Percentiles rank a stretch among this genome's conserved stretches.
These are phyloP conservation scores for Podaxis sp. DNA, from an alignment of 768 basidiomycete species.

Conservation along the genomic window DNA sequence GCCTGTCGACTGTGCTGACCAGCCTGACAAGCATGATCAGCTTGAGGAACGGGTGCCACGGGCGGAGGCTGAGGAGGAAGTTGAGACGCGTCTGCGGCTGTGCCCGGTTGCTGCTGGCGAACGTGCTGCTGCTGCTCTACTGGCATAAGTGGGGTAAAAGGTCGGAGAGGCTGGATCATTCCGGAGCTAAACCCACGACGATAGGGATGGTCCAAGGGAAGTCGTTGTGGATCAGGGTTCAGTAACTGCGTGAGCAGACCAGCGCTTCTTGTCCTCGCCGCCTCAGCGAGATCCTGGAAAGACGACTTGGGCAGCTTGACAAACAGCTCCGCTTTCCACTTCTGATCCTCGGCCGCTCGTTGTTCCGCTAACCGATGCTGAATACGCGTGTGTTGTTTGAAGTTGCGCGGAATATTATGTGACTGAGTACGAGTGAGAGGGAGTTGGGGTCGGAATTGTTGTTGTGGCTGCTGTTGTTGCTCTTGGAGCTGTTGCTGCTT, in stretches of 20 bases:
- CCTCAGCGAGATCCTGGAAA: constrained; percentile 53
- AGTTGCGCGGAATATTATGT: constrained; percentile 23
- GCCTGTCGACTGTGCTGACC: constrained; percentile 8
- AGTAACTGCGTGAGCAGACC: constrained; percentile 69
- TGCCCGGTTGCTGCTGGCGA: neutral
- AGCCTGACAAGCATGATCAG: neutral
- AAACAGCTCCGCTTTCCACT: constrained; percentile 69
- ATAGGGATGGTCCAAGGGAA: constrained; percentile 62
- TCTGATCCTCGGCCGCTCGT: constrained; percentile 58
- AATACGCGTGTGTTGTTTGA: constrained; percentile 16
- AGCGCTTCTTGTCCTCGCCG: constrained; percentile 35
- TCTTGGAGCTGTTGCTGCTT: constrained; percentile 10
- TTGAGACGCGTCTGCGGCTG: neutral
- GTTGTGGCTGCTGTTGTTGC: constrained; percentile 14
- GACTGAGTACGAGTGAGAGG: constrained; percentile 27
- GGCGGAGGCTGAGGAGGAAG: neutral
- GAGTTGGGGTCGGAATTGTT: constrained; percentile 16
- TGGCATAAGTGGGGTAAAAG: neutral
- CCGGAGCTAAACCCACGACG: constrained; percentile 48
- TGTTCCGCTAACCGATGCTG: constrained; percentile 22
- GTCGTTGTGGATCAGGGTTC: constrained; percentile 65
- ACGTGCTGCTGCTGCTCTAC: constrained; percentile 8
- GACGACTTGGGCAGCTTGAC: constrained; percentile 67
- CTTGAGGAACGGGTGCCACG: neutral
- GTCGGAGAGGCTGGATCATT: constrained; percentile 37